Evolutionary conservation across 2,329 filamentous ascomycete genomes (phyloP), one percentile per base, ranked within the genome.

Genomic region (Fusarium sublunatum): DNA sequence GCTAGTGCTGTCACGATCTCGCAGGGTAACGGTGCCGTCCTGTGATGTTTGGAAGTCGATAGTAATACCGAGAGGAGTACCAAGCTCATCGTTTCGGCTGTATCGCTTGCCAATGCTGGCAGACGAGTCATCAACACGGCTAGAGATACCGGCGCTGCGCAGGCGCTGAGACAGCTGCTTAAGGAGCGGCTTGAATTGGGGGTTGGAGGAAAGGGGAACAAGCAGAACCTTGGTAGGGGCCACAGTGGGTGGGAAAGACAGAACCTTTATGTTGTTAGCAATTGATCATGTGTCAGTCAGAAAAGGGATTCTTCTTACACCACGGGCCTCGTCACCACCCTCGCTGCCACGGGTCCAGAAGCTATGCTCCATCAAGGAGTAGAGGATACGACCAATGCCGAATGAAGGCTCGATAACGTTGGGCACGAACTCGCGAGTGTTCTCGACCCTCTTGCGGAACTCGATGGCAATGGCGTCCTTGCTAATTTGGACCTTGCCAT

Each of bases 361-460:
- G 75, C 86, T 88, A 79, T 99, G 95, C 81, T 99, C 95, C 74
- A 96, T 91, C 72, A 99, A 81, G 59, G 91, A 89, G 82, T 97
- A 98, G 56, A 98, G 82, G 63, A 98, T 97, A 70, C 94, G 88
- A 58, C 94, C 95, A 73, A 98, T 96, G 82, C 94, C 94, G 72
- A 98, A 99, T 1, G 94, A 98, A 2, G 94, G 95, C 81, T 99
- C 95, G 70, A 98, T 96, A 43, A 96, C 93, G 74, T 97, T 97
- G 58, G 94, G 94, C 1, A 90, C 96, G 81, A 92, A 99, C 76
- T 97, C 93, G 71, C 95, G 87, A 56, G 89, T 87, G 75, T 96
- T 90, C 77, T 97, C 92, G 5, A 88, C 85, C 63, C 92, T 85
- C 69, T 90, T 96, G 70, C 89, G 87, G 80, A 91, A 93, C 80